Conservation (phyloP, 805 yeast species). For the Cyberlindnera americana region DNA sequence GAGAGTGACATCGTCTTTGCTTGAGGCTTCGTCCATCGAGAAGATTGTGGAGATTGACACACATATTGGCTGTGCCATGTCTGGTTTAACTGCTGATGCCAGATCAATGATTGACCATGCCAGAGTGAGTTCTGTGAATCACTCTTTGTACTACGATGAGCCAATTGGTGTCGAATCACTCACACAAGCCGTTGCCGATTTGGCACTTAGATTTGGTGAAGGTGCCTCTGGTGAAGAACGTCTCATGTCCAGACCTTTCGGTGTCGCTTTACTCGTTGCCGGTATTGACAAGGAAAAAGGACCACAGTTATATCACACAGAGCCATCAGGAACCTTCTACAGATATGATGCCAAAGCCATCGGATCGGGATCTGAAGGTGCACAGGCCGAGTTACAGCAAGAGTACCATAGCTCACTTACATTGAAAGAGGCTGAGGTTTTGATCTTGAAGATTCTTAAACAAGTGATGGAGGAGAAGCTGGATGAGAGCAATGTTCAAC, state of each 20-base stretch:
- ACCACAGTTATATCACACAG: slow-evolving; percentile 97
- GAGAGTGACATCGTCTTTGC: slow-evolving; percentile 86
- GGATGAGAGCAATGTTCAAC: slow-evolving; percentile 91
- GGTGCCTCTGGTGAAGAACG: slow-evolving; percentile 95
- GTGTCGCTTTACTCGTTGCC: slow-evolving; percentile 94
- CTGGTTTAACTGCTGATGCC: slow-evolving; percentile 98
- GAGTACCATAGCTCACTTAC: slow-evolving; percentile 94
- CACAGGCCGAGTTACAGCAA: slow-evolving; percentile 95
- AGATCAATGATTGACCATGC: slow-evolving; percentile 99
- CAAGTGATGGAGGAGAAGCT: slow-evolving; percentile 99
- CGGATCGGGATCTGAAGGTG: slow-evolving; percentile 98
- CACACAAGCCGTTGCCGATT: slow-evolving; percentile 95
- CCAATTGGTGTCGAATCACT: slow-evolving; percentile 87
- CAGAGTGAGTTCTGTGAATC: slow-evolving; percentile 83
- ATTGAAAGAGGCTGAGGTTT: slow-evolving; percentile 85
- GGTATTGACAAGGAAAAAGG: slow-evolving; percentile 93
- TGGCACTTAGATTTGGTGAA: slow-evolving; percentile 95
- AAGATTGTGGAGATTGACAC: slow-evolving; percentile 91
- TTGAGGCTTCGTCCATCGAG: slow-evolving; percentile 92
- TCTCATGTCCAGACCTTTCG: slow-evolving; percentile 94
- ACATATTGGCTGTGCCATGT: slow-evolving; percentile 98
- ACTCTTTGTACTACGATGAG: slow-evolving; percentile 87
- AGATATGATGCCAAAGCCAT: slow-evolving; percentile 98
- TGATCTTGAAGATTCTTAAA: slow-evolving; percentile 83
- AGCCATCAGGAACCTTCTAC: slow-evolving; percentile 97